These are phyloP conservation scores for Botryotinia narcissicola DNA, from an alignment of 2,329 filamentous ascomycete species.

Conservation along the genomic window DNA sequence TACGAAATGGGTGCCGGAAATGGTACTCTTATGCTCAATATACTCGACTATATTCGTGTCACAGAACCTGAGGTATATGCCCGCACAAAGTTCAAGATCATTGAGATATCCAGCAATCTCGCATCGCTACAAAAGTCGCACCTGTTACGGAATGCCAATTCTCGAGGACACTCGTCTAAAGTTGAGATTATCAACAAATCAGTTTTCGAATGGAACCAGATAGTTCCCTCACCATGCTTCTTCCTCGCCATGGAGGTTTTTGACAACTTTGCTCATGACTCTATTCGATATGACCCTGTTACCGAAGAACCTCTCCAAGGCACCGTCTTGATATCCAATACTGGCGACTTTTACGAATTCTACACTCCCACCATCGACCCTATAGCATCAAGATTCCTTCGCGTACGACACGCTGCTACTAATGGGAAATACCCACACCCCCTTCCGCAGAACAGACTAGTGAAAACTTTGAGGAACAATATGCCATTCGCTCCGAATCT, in stretches of 20 bases:
- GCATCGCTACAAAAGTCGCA: conserved; percentile 74
- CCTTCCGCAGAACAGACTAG: conserved; percentile 53
- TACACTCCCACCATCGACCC: conserved; percentile 81
- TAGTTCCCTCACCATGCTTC: conserved; percentile 91
- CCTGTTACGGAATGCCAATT: conserved; percentile 62
- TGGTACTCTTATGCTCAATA: conserved; percentile 96
- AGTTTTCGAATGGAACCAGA: conserved; percentile 89
- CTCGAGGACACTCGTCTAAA: conserved; percentile 74
- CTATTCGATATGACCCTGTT: conserved; percentile 80
- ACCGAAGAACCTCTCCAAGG: conserved; percentile 85
- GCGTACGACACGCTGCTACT: conserved; percentile 77
- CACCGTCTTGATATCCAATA: conserved; percentile 77
- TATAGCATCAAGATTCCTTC: conserved; percentile 75
- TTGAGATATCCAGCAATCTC: conserved; percentile 85
- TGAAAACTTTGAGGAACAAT: conserved; percentile 60
- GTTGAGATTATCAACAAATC: conserved; percentile 94
- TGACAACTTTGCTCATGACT: conserved; percentile 96
- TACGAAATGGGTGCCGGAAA: conserved; percentile 99
- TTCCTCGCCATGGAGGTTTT: conserved; percentile 98
- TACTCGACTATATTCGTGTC: conserved; percentile 91
- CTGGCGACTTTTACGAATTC: conserved; percentile 93
- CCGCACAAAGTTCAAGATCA: conserved; percentile 89
- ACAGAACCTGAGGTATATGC: conserved; percentile 89
- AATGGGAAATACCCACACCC: conserved; percentile 58
- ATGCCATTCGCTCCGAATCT: conserved; percentile 74